Evolutionary conservation across 2,329 filamentous ascomycete genomes (phyloP), one percentile per base, ranked within the genome.

Genomic region (Fusarium sarcochroum): DNA sequence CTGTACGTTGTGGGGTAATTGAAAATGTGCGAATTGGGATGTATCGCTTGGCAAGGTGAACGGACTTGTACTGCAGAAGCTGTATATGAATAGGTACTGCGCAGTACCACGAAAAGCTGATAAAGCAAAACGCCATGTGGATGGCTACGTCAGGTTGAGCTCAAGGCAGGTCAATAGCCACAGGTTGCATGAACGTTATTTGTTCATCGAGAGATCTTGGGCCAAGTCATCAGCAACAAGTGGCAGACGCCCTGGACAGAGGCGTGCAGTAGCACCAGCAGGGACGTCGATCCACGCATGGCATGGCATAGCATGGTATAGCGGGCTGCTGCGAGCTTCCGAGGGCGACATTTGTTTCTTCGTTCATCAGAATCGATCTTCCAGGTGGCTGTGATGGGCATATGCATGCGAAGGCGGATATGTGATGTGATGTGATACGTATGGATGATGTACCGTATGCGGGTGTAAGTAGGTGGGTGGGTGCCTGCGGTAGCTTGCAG

Each of bases 351-450:
- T 63, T 60, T 45, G 61, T 61, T 60, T 45, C 58, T 46, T 58
- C 52, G 63, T 68, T 70, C 48, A 49, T 64, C 46, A 56, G 48
- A 49, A 40, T 44, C 51, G 66, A 69, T 69, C 65, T 71, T 69
- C 63, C 66, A 49, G 57, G 58, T 68, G 66, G 66, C 62, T 66
- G 66, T 70, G 66, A 70, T 70, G 66, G 18, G 53, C 66, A 70
- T 70, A 67, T 69, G 66, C 66, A 70, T 51, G 66, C 46, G 58
- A 57, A 70, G 48, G 66, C 57, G 58, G 51, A 69, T 66, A 64
- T 59, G 65, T 67, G 66, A 66, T 52, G 59, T 49, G 40, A 63
- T 64, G 59, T 64, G 61, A 64, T 64, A 58, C 47, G 60, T 64
- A 64, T 64, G 27, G 10, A 30, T 30, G 61, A 64, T 64, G 60